A percentile compares a stretch with the other conserved stretches of the same genome.
Conservation (phyloP, 176 grass and related monocot species). For the Rhipidocladum racemiflorum region DNA sequence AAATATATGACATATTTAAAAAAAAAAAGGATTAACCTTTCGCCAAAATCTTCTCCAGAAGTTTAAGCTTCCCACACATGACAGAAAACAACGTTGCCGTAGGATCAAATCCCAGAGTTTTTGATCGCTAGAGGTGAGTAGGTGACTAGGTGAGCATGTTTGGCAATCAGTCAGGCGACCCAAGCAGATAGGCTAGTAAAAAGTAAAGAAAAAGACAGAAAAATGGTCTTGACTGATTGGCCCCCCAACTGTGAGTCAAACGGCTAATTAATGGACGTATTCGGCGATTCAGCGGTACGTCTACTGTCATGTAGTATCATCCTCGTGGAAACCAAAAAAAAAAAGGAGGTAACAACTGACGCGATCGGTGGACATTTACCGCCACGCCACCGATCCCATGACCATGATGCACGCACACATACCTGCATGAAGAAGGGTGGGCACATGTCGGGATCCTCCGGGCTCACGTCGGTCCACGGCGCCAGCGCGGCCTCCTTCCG, state of each 20-base stretch:
- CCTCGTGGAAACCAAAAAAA: background rate
- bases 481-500: constrained; percentile 45
- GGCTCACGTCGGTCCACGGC: constrained; percentile 53
- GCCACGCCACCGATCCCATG: background rate
- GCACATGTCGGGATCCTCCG: constrained; percentile 53
- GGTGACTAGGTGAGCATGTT: background rate
- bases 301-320: too few relatives aligned
- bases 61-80: too few relatives aligned
- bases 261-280: background rate
- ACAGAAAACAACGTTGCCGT: too few relatives aligned
- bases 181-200: background rate
- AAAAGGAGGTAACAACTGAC: background rate
- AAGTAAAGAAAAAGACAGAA: background rate
- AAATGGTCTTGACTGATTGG: background rate
- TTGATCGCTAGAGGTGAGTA: background rate
- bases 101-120: too few relatives aligned
- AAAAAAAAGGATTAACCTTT: too few relatives aligned
- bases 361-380: background rate
- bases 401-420: background rate
- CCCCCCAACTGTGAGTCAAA: background rate
- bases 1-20: too few relatives aligned
- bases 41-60: too few relatives aligned
- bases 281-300: background rate
- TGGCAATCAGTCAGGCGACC: background rate
- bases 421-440: constrained; percentile 69